These are phyloP conservation scores for Pseudoturritis turrita DNA, from an alignment of 345 rosid genomes.

Conservation along the genomic window DNA sequence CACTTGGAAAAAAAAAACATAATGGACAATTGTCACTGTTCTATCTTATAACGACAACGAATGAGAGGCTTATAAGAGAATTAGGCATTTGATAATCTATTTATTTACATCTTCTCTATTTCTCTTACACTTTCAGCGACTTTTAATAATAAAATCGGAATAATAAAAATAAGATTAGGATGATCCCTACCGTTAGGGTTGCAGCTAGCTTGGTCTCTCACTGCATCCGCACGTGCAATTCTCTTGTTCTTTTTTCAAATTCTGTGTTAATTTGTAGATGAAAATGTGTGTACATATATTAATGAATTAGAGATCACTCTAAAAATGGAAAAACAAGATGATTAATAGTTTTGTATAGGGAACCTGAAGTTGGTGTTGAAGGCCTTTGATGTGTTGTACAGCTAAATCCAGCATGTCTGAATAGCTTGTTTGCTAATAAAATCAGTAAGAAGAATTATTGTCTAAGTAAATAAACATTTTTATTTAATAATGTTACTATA, in stretches of 20 bases:
- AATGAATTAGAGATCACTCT: background rate
- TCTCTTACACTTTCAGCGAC: constrained; percentile 4
- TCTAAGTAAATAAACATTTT: background rate
- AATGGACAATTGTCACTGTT: constrained; percentile 8
- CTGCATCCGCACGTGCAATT: constrained; percentile 69
- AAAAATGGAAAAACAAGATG: background rate
- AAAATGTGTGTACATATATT: background rate
- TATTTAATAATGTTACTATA: background rate
- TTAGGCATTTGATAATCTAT: constrained; percentile 8
- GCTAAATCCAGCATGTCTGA: constrained; percentile 98
- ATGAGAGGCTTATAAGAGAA: constrained; percentile 18
- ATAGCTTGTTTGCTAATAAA: constrained; percentile 87
- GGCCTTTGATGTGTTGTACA: constrained; percentile 89
- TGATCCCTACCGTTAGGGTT: constrained; percentile 11
- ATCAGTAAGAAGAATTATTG: background rate
- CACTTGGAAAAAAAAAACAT: background rate
- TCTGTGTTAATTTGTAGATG: constrained; percentile 45
- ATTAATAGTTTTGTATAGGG: background rate
- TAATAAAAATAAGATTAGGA: background rate
- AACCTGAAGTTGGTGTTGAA: constrained; percentile 91
- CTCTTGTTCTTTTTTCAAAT: constrained; percentile 64
- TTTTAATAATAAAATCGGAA: background rate
- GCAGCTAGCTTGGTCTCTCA: constrained; percentile 18
- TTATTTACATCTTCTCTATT: constrained; percentile 24
- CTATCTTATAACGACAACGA: background rate